Evolutionary conservation across 306 rosid species (phyloP), one percentile per base, ranked within the genome.

Genomic region (Acacia confusa): DNA sequence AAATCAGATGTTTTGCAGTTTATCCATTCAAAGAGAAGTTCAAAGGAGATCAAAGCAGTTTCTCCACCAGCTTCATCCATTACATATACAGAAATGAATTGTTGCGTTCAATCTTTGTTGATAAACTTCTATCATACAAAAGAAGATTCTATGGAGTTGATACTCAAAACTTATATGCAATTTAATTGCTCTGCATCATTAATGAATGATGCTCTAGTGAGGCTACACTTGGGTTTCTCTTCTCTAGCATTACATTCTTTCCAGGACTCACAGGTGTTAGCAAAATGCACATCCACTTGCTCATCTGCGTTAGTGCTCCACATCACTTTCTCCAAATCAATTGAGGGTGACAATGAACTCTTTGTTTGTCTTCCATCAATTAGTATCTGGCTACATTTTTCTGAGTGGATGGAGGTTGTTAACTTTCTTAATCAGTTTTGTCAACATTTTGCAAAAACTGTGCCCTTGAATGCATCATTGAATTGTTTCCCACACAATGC

Each of bases 1-100:
- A 89, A 84, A 70, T 88, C 97, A 66, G 97, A 95, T 90, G 92
- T 93, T 88, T 82, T 58, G 38, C 93, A 92, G 80, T 95, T 92
- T 84, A 83, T 87, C 65, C 87, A 93, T 80, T 82, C 82, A 86
- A 88, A 87, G 72, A 89, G 82, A 80, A 72, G 83, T 78, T 72
- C 84, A 71, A 85, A 83, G 82, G 89, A 81, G 65, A 77, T 48
- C 14, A 69, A 45, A 74, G 81, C 70, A 60, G 88, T 84, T 80
- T 76, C 91, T 36, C 75, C 82, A 1, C n/a, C 44, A 45, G 75
- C 69, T 27, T 87, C 91, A 8, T 71, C 89, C 68, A 50, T 72
- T 78, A 79, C 41, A 40, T 76, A 58, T 45, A 86, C 94, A 32
- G 99, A 95, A 83, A 81, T 95, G 66, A 86, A 80, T 76, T 93